A percentile compares a stretch with the other conserved stretches of the same genome.
Evolutionary conservation across 176 grass and related monocot genomes (phyloP).

Genomic region (Hordeum vulgare): MorexV3_pseudomolecules_assembly NC_058523.1:189842239-189842738

Average conservation of each 20-base stretch:
- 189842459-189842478: slow-evolving; percentile 26
- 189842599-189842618: neutral
- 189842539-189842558: neutral
- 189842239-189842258: neutral
- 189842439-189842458: slow-evolving; percentile 80
- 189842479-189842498: neutral
- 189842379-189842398: slow-evolving; percentile 29
- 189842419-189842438: slow-evolving; percentile 93
- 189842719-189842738: slow-evolving; percentile 60
- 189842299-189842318: slow-evolving; percentile 30
- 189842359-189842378: neutral
- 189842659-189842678: slow-evolving; percentile 76
- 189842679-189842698: slow-evolving; percentile 76
- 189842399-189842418: slow-evolving; percentile 70
- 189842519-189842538: neutral
- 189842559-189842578: neutral
- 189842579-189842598: neutral
- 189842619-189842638: slow-evolving; percentile 38
- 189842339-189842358: neutral
- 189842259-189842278: slow-evolving; percentile 13
- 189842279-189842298: neutral
- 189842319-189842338: too few relatives aligned
- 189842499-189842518: neutral
- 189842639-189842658: slow-evolving; percentile 65
- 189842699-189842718: slow-evolving; percentile 71